These are phyloP conservation scores for Russula vinacea DNA, from an alignment of 768 basidiomycete genomes.

Conservation along the genomic window DNA sequence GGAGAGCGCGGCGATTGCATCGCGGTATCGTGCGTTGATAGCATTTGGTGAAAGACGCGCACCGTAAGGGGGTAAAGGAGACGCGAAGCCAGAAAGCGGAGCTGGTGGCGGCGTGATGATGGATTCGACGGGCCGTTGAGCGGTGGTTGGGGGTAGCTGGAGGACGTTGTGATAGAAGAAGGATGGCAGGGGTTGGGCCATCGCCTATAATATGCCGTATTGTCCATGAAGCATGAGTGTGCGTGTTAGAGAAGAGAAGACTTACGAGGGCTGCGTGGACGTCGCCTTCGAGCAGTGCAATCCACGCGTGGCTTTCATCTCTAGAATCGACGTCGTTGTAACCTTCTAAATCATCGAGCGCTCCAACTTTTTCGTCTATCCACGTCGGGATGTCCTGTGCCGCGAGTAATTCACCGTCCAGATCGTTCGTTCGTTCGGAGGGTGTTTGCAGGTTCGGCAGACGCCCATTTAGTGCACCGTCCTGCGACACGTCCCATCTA, in stretches of 20 bases:
- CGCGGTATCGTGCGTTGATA: constrained; percentile 58
- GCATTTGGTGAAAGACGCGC: constrained; percentile 49
- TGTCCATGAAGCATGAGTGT: neutral
- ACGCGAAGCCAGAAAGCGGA: constrained; percentile 65
- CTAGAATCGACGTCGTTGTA: constrained; percentile 56
- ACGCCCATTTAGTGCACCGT: constrained; percentile 64
- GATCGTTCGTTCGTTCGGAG: constrained; percentile 34
- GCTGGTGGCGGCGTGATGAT: constrained; percentile 64
- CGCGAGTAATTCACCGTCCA: constrained; percentile 53
- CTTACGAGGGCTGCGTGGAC: constrained; percentile 73
- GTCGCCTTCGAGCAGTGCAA: constrained; percentile 69
- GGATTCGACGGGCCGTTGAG: constrained; percentile 42
- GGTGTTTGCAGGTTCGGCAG: constrained; percentile 73
- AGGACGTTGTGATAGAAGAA: constrained; percentile 44
- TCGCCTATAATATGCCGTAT: constrained; percentile 40
- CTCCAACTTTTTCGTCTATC: constrained; percentile 55
- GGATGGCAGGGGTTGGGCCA: constrained; percentile 47
- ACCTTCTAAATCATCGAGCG: constrained; percentile 55
- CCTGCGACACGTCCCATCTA: constrained; percentile 64
- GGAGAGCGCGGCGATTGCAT: constrained; percentile 69
- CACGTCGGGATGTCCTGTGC: constrained; percentile 69
- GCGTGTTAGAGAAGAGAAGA: constrained; percentile 13
- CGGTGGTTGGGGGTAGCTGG: constrained; percentile 38
- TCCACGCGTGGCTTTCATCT: constrained; percentile 81
- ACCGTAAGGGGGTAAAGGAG: constrained; percentile 60